phyloP scores from a whole-genome alignment of 1,139 yeast species.

The Magnusiomyces tetraspermus region DNA sequence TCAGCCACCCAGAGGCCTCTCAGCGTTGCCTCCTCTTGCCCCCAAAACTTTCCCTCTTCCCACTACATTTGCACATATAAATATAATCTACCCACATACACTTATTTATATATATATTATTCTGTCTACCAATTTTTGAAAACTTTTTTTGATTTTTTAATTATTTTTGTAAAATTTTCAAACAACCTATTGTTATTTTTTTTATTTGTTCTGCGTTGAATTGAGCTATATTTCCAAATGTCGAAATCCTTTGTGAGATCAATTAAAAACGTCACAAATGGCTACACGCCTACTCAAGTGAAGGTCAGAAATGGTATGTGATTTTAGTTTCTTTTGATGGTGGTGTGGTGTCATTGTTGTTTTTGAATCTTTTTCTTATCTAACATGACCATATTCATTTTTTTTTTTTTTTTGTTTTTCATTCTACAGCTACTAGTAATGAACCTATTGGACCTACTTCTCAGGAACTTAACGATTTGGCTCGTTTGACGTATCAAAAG shows the following conservation, averaged over 20 bases:
- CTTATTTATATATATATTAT: no score
- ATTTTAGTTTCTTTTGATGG: background rate
- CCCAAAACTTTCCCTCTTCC: no score
- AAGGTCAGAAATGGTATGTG: slow-evolving; percentile 58
- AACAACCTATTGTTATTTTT: background rate
- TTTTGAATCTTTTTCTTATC: background rate
- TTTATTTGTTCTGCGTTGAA: background rate
- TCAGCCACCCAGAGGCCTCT: no score
- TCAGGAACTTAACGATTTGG: slow-evolving; percentile 75
- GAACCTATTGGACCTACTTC: slow-evolving; percentile 80
- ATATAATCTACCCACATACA: no score
- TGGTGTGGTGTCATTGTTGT: background rate
- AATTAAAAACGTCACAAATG: slow-evolving; percentile 87
- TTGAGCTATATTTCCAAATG: slow-evolving; percentile 33
- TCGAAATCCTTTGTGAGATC: slow-evolving; percentile 75
- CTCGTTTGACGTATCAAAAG: slow-evolving; percentile 62
- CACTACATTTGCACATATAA: no score
- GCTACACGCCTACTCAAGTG: slow-evolving; percentile 80
- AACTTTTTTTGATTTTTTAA: no score
- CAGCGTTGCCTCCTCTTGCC: no score
- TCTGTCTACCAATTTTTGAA: no score
- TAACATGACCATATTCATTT: background rate
- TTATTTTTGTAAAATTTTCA: no score
- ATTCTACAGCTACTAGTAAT: slow-evolving; percentile 65
- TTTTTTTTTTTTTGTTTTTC: background rate